Percentiles rank a stretch among this genome's conserved stretches.
Evolutionary conservation across 2,329 filamentous ascomycete genomes (phyloP).

Genomic region (Fusarium chuoi): DNA sequence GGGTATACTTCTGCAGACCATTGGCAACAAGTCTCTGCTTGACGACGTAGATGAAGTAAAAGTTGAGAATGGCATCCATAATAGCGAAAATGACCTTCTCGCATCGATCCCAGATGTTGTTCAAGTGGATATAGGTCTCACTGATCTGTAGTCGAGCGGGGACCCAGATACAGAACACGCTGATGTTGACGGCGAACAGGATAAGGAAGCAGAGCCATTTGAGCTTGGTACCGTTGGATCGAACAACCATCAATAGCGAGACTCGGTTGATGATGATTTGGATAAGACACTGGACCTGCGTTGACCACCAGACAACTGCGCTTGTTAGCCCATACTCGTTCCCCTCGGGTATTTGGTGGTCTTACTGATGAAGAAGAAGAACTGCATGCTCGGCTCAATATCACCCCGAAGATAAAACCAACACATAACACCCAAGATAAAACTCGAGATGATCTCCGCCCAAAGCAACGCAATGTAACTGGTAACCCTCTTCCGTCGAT

Average conservation of each 20-base stretch:
- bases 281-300: constrained; percentile 56
- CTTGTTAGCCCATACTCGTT: too few species aligned
- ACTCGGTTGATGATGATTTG: constrained; percentile 65
- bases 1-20: constrained; percentile 60
- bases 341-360: too few species aligned
- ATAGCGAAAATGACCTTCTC: constrained; percentile 60
- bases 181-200: constrained; percentile 58
- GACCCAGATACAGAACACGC: constrained; percentile 63
- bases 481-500: constrained; percentile 38
- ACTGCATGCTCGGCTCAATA: constrained; percentile 47
- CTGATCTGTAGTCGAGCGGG: constrained; percentile 57
- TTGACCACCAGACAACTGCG: constrained; percentile 46
- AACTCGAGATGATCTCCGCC: constrained; percentile 42
- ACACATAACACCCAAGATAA: constrained; percentile 37
- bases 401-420: constrained; percentile 40
- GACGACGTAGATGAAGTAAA: constrained; percentile 58
- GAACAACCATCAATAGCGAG: constrained; percentile 55
- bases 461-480: constrained; percentile 37
- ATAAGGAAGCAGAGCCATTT: constrained; percentile 57
- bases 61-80: constrained; percentile 59
- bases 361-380: constrained; percentile 44
- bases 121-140: constrained; percentile 53
- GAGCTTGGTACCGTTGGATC: constrained; percentile 47
- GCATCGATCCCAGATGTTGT: constrained; percentile 61
- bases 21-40: constrained; percentile 57